Conservation (phyloP, 2,329 filamentous ascomycete genomes). For the Aureobasidium sp. region DNA sequence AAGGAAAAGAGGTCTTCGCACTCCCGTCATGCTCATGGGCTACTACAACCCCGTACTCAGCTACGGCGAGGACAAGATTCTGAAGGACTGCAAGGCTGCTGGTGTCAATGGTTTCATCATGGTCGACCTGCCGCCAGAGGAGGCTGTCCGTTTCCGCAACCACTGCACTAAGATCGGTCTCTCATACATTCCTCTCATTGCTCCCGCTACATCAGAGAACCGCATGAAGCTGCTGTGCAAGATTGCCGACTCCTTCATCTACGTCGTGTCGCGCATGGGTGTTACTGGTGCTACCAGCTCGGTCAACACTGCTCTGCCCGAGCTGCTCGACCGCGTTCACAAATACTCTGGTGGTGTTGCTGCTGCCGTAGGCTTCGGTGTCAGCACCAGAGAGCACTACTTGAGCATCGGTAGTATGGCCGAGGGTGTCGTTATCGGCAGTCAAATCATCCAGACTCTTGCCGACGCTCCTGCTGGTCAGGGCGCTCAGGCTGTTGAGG, state of each 20-base stretch:
- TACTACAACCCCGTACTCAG: slow-evolving; percentile 96
- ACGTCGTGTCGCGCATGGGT: slow-evolving; percentile 94
- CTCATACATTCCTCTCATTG: slow-evolving; percentile 94
- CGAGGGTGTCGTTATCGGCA: slow-evolving; percentile 93
- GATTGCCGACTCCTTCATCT: slow-evolving; percentile 97
- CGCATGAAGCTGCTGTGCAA: slow-evolving; percentile 94
- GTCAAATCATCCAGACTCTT: slow-evolving; percentile 82
- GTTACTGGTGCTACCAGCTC: slow-evolving; percentile 85
- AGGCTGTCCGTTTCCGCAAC: slow-evolving; percentile 84
- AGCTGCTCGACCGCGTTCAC: slow-evolving; percentile 77
- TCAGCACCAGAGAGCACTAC: slow-evolving; percentile 93
- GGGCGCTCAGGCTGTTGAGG: slow-evolving; percentile 65
- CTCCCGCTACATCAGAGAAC: slow-evolving; percentile 81
- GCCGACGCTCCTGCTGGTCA: slow-evolving; percentile 58
- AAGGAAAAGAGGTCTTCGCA: slow-evolving; percentile 64
- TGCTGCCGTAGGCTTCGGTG: slow-evolving; percentile 88
- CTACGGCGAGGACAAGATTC: slow-evolving; percentile 85
- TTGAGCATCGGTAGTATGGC: slow-evolving; percentile 72
- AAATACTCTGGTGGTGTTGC: slow-evolving; percentile 86
- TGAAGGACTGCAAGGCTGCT: slow-evolving; percentile 73
- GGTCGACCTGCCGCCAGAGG: slow-evolving; percentile 90
- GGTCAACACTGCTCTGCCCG: slow-evolving; percentile 72
- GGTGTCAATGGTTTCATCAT: slow-evolving; percentile 96
- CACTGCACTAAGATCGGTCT: slow-evolving; percentile 72
- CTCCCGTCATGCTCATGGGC: slow-evolving; percentile 89